Evolutionary conservation across 805 yeast species (phyloP).

Genomic region (Tetrapisispora arboricola): DNA sequence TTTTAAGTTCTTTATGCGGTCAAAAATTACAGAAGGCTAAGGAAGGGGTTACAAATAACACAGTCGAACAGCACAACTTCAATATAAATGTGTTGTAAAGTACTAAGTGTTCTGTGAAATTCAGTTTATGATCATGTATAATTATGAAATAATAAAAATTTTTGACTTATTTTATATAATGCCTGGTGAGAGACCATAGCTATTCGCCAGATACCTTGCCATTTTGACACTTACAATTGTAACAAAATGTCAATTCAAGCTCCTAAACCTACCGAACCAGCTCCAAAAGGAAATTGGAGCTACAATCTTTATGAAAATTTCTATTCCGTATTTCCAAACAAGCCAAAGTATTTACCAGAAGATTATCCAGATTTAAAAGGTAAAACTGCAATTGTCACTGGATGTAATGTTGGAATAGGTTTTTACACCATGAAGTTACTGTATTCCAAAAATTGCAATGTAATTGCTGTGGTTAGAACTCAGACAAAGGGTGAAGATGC

Average conservation of each 20-base stretch:
- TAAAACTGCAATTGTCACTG: slow-evolving; percentile 33
- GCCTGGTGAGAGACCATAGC: too few relatives aligned
- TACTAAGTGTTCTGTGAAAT: too few relatives aligned
- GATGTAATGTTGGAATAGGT: slow-evolving; percentile 34
- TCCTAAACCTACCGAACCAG: slow-evolving; percentile 12
- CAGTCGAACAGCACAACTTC: too few relatives aligned
- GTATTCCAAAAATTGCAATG: slow-evolving; percentile 28
- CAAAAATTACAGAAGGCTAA: too few relatives aligned
- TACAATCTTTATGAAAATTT: slow-evolving; percentile 11
- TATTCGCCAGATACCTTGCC: too few relatives aligned
- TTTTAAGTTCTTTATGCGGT: too few relatives aligned
- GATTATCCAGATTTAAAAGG: slow-evolving; percentile 31
- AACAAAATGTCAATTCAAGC: background rate
- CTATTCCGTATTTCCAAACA: slow-evolving; percentile 19
- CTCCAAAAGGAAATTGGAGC: slow-evolving; percentile 13
- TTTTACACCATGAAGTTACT: slow-evolving; percentile 18
- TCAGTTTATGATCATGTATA: too few relatives aligned
- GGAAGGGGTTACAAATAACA: too few relatives aligned
- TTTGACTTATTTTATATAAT: too few relatives aligned
- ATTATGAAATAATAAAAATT: too few relatives aligned
- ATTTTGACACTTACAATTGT: too few relatives aligned
- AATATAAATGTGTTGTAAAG: too few relatives aligned
- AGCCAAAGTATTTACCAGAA: slow-evolving; percentile 24
- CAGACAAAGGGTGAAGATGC: slow-evolving; percentile 28
- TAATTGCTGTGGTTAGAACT: slow-evolving; percentile 28